phyloP scores from a whole-genome alignment of 2,329 filamentous ascomycete genomes.

The Ceratocystis papillata region DNA sequence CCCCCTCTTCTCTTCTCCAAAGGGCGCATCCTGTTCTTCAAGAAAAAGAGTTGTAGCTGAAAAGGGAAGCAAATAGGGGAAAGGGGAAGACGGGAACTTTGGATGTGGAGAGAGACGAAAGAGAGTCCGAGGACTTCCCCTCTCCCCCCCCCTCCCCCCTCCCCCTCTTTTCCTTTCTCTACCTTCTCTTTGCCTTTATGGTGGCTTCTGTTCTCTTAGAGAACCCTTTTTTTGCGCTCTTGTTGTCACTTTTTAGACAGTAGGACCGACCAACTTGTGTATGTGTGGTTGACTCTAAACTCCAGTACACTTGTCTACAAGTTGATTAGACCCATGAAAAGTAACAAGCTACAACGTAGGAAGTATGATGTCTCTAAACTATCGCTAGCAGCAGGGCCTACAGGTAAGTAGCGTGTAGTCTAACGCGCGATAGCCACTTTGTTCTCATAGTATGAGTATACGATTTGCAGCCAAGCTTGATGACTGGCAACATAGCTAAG shows the following conservation, averaged over 20 bases:
- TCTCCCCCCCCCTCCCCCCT: neutral
- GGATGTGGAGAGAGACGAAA: neutral
- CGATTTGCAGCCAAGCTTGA: no score
- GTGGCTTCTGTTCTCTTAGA: no score
- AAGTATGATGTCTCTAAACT: neutral
- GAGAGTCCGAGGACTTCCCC: neutral
- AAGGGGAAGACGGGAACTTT: neutral
- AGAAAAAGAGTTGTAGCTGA: neutral
- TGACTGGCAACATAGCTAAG: no score
- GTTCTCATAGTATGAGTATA: no score
- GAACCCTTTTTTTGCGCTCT: neutral
- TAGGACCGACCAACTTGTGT: neutral
- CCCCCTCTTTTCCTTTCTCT: neutral
- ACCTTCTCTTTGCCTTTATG: neutral
- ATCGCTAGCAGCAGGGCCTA: neutral
- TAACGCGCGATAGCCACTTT: neutral
- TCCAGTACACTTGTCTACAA: slow-evolving; percentile 2
- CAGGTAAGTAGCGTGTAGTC: neutral
- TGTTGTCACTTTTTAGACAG: slow-evolving; percentile 8
- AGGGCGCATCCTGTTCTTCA: neutral
- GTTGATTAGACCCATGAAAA: neutral
- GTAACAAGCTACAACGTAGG: neutral
- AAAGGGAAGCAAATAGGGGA: neutral
- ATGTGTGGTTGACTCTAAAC: neutral
- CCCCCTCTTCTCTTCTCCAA: neutral